Percentiles rank a stretch among this genome's conserved stretches.
phyloP scores from a whole-genome alignment of 108 stramenopile genomes.

The Nannochloropsis gaditana region DNA sequence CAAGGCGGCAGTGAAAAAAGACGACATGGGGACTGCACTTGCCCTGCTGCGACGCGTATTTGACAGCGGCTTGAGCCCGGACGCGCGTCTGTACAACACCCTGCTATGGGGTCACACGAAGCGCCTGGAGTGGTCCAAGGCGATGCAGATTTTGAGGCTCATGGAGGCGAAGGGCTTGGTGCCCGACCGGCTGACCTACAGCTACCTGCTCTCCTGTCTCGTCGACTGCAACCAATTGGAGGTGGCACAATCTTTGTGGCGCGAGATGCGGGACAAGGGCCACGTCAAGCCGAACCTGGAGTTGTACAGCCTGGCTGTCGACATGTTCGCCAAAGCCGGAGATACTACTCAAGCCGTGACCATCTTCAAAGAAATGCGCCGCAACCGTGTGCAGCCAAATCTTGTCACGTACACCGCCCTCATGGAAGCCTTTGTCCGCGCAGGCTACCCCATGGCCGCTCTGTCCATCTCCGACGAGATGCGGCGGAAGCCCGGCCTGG shows the following conservation, averaged over 20 bases:
- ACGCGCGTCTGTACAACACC: not conserved
- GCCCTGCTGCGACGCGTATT: not conserved
- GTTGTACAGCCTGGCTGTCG: conserved; percentile 10
- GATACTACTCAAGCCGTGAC: conserved; percentile 1
- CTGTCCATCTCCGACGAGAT: conserved; percentile 17
- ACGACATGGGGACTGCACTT: not conserved
- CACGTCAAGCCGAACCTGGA: conserved; percentile 3
- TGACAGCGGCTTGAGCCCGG: not conserved
- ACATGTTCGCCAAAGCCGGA: conserved; percentile 2
- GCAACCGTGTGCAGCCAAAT: not conserved
- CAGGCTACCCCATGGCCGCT: not conserved
- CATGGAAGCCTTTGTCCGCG: not conserved
- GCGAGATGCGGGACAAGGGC: not conserved
- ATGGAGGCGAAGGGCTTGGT: conserved; percentile 12
- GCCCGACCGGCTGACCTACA: not conserved
- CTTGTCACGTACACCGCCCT: not conserved
- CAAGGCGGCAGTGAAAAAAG: conserved; percentile 3
- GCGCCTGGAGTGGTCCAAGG: not conserved
- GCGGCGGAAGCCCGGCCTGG: not conserved
- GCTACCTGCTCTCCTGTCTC: conserved; percentile 4
- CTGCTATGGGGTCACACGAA: not conserved
- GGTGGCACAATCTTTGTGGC: not conserved
- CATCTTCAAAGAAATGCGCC: conserved; percentile 20
- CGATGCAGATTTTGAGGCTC: not conserved
- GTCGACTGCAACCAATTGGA: not conserved